Evolutionary conservation across 768 basidiomycete species (phyloP).

Genomic region (Coprinopsis sp.): DNA sequence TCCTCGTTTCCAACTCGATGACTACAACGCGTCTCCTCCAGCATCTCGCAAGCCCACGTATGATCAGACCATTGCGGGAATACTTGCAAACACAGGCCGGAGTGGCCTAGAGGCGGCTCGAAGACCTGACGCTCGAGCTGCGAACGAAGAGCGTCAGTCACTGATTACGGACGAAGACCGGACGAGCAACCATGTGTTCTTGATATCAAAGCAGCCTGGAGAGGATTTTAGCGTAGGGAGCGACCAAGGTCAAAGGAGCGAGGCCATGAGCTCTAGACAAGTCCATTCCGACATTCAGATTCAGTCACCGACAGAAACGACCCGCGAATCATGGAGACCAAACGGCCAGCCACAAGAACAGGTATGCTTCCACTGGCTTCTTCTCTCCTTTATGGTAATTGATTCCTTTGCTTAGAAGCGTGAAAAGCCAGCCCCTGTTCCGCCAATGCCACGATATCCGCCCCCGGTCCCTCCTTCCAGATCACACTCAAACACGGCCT

Average conservation of each 20-base stretch:
- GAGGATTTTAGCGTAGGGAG: slow-evolving; percentile 1
- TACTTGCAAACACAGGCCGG: neutral
- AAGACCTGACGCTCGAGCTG: neutral
- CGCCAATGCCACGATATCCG: neutral
- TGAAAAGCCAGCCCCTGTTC: neutral
- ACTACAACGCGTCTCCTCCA: neutral
- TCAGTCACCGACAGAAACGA: neutral
- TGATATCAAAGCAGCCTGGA: slow-evolving; percentile 6
- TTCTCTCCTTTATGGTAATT: neutral
- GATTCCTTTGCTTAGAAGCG: neutral
- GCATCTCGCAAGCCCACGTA: neutral
- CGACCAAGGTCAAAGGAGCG: neutral
- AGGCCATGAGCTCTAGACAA: neutral
- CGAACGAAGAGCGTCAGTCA: neutral
- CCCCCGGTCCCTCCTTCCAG: neutral
- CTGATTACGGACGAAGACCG: slow-evolving; percentile 5
- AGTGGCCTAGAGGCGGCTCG: neutral
- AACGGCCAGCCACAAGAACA: neutral
- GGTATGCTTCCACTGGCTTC: neutral
- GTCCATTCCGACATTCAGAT: neutral
- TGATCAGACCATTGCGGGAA: neutral
- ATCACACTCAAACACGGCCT: neutral
- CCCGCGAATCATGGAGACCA: neutral
- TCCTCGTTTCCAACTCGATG: slow-evolving; percentile 7
- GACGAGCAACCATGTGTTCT: slow-evolving; percentile 3